These are phyloP conservation scores for Diplosphaera chodatii DNA, from an alignment of 139 green algal genomes.

Conservation along the genomic window DNA sequence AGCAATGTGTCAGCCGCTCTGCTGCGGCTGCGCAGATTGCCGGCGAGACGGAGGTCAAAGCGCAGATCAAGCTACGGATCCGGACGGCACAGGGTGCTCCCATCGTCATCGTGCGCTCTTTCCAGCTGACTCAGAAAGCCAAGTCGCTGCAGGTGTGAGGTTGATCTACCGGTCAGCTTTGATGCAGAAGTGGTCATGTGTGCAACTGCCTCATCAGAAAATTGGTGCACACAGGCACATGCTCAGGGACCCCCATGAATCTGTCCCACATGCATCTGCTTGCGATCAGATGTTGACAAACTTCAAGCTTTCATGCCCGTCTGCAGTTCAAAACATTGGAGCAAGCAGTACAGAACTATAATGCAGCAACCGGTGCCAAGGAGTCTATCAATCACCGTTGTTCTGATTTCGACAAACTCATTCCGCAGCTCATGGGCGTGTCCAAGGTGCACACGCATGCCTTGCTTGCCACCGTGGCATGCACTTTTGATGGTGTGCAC, in stretches of 20 bases:
- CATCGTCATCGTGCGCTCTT: slow-evolving; percentile 78
- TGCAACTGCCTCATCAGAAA: no score
- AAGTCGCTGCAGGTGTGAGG: background rate
- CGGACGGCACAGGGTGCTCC: slow-evolving; percentile 45
- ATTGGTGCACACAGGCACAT: no score
- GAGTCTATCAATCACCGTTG: slow-evolving; percentile 64
- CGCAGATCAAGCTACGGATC: slow-evolving; percentile 94
- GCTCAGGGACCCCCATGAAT: no score
- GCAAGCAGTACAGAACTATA: slow-evolving; percentile 57
- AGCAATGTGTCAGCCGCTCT: no score
- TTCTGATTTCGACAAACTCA: slow-evolving; percentile 85
- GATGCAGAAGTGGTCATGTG: no score
- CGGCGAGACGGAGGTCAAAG: slow-evolving; percentile 90
- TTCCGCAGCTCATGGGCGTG: slow-evolving; percentile 92
- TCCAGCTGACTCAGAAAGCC: slow-evolving; percentile 52
- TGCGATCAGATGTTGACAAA: no score
- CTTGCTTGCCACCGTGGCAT: no score
- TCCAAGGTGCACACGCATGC: slow-evolving; percentile 63
- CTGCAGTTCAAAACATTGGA: slow-evolving; percentile 85
- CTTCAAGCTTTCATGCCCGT: background rate
- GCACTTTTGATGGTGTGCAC: background rate
- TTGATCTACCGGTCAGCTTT: no score
- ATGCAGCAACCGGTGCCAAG: slow-evolving; percentile 64
- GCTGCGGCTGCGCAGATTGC: slow-evolving; percentile 75
- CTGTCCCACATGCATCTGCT: no score